Percentiles rank a stretch among this genome's conserved stretches.
Conservation (phyloP, 345 rosid genomes). For the Hypericum androsaemum region DNA sequence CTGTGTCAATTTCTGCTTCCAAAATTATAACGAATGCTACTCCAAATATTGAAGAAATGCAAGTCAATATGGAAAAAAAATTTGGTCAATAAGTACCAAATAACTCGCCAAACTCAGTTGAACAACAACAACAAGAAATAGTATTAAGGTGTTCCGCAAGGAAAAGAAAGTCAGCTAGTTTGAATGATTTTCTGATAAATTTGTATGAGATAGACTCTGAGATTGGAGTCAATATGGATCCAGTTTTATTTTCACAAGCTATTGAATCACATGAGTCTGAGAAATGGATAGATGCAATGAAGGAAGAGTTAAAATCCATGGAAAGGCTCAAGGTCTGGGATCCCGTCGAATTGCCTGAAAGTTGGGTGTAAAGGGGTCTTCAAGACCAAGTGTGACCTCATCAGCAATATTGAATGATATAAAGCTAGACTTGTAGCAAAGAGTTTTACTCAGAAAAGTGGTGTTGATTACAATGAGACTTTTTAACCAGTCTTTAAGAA, state of each 20-base stretch:
- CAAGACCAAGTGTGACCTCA: background rate
- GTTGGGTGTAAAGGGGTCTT: background rate
- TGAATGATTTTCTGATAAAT: background rate
- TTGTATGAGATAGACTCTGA: background rate
- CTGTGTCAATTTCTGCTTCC: background rate
- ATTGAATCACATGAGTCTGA: background rate
- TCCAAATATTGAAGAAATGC: background rate
- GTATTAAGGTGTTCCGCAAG: background rate
- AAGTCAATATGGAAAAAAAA: background rate
- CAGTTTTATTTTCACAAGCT: background rate
- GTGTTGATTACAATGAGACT: background rate
- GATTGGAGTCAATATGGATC: background rate
- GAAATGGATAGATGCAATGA: background rate
- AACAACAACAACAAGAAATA: background rate
- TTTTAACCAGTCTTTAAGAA: constrained; percentile 1
- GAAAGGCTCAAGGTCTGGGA: background rate
- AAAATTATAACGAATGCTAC: background rate
- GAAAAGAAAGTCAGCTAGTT: background rate
- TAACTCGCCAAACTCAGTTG: background rate
- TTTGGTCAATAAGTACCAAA: background rate
- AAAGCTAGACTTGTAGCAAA: constrained; percentile 8
- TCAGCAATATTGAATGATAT: background rate
- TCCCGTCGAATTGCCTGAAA: background rate
- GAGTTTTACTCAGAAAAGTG: constrained; percentile 2
- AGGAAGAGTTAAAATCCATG: background rate